Conservation (phyloP, 441 rosid species). For the Isatis lusitanica region DNA sequence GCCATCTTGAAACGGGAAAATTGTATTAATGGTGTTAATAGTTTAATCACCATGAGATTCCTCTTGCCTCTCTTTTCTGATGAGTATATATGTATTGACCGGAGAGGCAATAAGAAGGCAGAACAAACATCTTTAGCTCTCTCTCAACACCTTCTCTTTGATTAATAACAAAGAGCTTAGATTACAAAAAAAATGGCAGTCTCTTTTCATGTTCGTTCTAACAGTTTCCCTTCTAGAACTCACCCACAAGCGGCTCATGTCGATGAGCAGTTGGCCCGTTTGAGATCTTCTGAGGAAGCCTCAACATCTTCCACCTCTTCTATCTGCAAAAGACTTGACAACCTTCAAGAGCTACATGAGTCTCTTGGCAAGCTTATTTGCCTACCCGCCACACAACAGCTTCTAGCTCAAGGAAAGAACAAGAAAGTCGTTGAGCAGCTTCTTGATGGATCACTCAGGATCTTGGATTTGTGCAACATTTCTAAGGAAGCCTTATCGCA, state of each 20-base stretch:
- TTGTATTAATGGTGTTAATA: not conserved
- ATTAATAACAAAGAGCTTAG: not conserved
- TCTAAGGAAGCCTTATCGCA: slow-evolving; percentile 25
- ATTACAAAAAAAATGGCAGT: slow-evolving; percentile 11
- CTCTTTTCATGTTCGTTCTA: slow-evolving; percentile 29
- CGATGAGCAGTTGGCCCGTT: slow-evolving; percentile 11
- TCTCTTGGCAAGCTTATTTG: slow-evolving; percentile 39
- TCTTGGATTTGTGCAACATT: slow-evolving; percentile 24
- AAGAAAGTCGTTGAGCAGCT: slow-evolving; percentile 28
- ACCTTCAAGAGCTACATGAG: slow-evolving; percentile 34
- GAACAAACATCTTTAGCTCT: not conserved
- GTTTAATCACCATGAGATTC: not conserved
- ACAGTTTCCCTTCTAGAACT: slow-evolving; percentile 38
- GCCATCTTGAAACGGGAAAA: not conserved
- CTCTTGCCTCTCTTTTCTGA: slow-evolving; percentile 2
- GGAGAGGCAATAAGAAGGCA: not conserved
- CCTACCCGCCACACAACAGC: slow-evolving; percentile 27
- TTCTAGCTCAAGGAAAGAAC: slow-evolving; percentile 14
- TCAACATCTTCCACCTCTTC: slow-evolving; percentile 21
- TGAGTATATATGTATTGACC: not conserved
- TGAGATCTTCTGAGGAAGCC: slow-evolving; percentile 33
- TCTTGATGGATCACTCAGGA: slow-evolving; percentile 44
- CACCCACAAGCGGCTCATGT: slow-evolving; percentile 34
- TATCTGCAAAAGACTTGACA: slow-evolving; percentile 23
- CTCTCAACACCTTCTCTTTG: not conserved